Conservation (phyloP, 129 eudicot genomes). For the Saussurea involucrata region DNA sequence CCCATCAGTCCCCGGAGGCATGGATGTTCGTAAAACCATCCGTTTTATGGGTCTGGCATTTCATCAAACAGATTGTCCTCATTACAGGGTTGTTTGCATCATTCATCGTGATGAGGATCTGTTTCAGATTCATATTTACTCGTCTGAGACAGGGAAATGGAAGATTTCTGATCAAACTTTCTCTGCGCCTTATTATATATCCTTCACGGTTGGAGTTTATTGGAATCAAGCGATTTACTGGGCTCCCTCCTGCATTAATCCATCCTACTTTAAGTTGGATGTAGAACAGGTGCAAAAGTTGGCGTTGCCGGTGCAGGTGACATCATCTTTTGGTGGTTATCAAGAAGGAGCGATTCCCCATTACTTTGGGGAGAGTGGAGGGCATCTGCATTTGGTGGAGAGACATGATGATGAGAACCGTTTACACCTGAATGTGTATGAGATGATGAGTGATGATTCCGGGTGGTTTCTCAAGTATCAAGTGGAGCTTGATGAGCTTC, state of each 20-base stretch:
- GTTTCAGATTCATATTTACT: conserved; percentile 34
- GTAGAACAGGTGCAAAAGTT: conserved; percentile 2
- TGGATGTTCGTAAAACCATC: background rate
- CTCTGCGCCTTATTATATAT: background rate
- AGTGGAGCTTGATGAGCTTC: conserved; percentile 18
- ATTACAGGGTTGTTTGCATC: conserved; percentile 16
- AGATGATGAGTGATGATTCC: conserved; percentile 26
- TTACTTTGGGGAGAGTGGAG: conserved; percentile 40
- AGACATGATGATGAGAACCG: background rate
- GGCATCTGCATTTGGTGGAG: conserved; percentile 40
- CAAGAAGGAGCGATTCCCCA: background rate
- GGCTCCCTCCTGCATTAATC: conserved; percentile 3
- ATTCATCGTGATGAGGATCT: background rate
- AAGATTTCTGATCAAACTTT: conserved; percentile 9
- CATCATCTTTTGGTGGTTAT: background rate
- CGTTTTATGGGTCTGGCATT: conserved; percentile 14
- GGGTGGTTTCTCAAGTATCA: conserved; percentile 20
- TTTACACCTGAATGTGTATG: conserved; percentile 24
- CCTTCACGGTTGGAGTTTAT: conserved; percentile 16
- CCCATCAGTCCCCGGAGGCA: conserved; percentile 13
- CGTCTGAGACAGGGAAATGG: conserved; percentile 30
- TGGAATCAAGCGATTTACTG: conserved; percentile 25
- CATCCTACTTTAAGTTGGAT: conserved; percentile 23
- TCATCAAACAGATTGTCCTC: conserved; percentile 11
- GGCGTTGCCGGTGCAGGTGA: conserved; percentile 12